A percentile compares a stretch with the other conserved stretches of the same genome.
Conservation (phyloP, 1,284 basidiomycete genomes). For the Austroboletus rostrupii region DNA sequence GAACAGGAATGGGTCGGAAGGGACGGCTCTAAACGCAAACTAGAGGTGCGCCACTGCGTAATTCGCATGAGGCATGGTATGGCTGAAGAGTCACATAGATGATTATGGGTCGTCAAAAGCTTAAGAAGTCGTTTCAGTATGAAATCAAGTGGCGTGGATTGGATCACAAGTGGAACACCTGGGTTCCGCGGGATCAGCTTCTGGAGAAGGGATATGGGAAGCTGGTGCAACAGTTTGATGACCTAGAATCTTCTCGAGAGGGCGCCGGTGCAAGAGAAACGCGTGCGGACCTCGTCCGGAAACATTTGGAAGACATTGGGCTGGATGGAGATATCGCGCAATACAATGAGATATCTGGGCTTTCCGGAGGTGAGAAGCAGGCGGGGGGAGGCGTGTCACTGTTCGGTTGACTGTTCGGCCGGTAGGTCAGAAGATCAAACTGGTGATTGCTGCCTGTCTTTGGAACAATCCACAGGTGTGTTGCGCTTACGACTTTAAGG, state of each 20-base stretch:
- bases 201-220: conserved; percentile 87
- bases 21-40: conserved; percentile 87
- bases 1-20: conserved; percentile 90
- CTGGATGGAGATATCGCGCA: conserved; percentile 96
- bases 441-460: conserved; percentile 90
- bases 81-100: conserved; percentile 41
- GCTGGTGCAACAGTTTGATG: conserved; percentile 93
- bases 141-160: conserved; percentile 97
- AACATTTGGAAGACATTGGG: conserved; percentile 92
- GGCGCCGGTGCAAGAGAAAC: conserved; percentile 89
- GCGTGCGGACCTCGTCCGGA: conserved; percentile 73
- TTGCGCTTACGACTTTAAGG: not conserved
- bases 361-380: conserved; percentile 67
- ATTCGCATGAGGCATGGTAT: conserved; percentile 3
- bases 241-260: conserved; percentile 92
- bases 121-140: conserved; percentile 95
- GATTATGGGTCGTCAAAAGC: conserved; percentile 95
- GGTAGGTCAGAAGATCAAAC: conserved; percentile 92
- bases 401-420: conserved; percentile 26
- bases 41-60: conserved; percentile 61
- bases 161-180: conserved; percentile 91
- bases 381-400: conserved; percentile 3
- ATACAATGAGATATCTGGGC: conserved; percentile 91
- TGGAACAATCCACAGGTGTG: conserved; percentile 91
- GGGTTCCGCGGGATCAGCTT: conserved; percentile 90